phyloP scores from a whole-genome alignment of 208 protist species.

The Acanthamoeba triangularis region DNA sequence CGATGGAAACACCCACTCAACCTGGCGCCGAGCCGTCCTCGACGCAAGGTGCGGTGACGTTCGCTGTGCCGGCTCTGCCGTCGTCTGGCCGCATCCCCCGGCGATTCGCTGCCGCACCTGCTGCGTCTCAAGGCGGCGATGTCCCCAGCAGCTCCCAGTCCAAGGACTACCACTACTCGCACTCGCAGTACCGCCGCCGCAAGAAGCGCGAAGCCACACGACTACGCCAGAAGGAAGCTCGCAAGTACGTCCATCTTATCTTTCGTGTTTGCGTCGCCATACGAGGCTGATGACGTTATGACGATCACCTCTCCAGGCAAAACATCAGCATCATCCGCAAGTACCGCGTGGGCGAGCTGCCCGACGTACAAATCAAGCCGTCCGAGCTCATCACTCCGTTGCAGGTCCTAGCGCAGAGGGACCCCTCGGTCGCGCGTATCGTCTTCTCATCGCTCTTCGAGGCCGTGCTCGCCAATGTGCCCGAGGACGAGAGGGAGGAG shows the following conservation, averaged over 20 bases:
- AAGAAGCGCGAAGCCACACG: constrained; percentile 58
- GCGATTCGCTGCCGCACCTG: neutral
- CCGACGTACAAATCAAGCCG: constrained; percentile 93
- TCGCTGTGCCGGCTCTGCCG: constrained; percentile 23
- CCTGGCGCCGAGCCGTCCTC: neutral
- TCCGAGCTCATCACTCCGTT: constrained; percentile 92
- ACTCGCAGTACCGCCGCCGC: constrained; percentile 27
- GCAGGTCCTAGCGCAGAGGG: constrained; percentile 83
- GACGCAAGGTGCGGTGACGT: constrained; percentile 2
- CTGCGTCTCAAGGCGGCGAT: neutral
- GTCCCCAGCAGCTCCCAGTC: neutral
- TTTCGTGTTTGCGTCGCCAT: neutral
- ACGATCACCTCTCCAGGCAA: neutral
- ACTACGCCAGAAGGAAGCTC: constrained; percentile 26
- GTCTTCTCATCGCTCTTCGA: constrained; percentile 72
- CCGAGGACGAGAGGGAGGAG: constrained; percentile 69
- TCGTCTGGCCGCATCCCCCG: constrained; percentile 4
- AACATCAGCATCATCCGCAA: constrained; percentile 80
- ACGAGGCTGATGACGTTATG: neutral
- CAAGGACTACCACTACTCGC: constrained; percentile 36
- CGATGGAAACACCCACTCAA: neutral
- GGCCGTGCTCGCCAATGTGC: constrained; percentile 48
- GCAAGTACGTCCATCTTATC: constrained; percentile 54
- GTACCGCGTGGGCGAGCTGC: constrained; percentile 92
- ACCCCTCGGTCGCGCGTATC: constrained; percentile 57